Evolutionary conservation across 2,329 filamentous ascomycete species (phyloP).

Genomic region (Stachybotrys chlorohalonatus): DNA sequence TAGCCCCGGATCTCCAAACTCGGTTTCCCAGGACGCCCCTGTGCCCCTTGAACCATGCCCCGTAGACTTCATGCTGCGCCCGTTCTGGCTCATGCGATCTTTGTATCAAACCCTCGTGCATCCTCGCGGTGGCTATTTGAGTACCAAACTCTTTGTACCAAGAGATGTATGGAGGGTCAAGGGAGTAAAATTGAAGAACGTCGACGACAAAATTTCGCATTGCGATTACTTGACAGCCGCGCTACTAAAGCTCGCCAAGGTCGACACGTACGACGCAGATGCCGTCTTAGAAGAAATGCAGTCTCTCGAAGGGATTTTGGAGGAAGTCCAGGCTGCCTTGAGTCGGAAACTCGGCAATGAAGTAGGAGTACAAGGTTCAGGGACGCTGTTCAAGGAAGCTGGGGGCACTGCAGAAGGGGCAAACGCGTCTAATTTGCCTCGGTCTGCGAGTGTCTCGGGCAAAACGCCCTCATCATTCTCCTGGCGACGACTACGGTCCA

Average conservation of each 20-base stretch:
- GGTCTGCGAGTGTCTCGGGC: constrained; percentile 53
- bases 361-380: constrained; percentile 71
- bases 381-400: constrained; percentile 67
- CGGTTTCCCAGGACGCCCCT: constrained; percentile 55
- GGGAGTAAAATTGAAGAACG: constrained; percentile 79
- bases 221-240: constrained; percentile 89
- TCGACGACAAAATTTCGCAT: constrained; percentile 90
- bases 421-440: constrained; percentile 31
- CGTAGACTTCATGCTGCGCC: constrained; percentile 77
- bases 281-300: constrained; percentile 94
- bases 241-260: constrained; percentile 69
- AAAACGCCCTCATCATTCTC: constrained; percentile 61
- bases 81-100: constrained; percentile 96
- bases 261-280: constrained; percentile 86
- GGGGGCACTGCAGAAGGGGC: constrained; percentile 38
- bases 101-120: constrained; percentile 89
- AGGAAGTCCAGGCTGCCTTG: constrained; percentile 70
- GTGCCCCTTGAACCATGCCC: constrained; percentile 85
- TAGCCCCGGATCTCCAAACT: constrained; percentile 56
- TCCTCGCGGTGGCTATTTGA: constrained; percentile 84
- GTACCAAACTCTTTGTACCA: constrained; percentile 84
- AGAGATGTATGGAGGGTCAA: constrained; percentile 91
- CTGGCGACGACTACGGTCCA: constrained; percentile 83
- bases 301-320: constrained; percentile 71
- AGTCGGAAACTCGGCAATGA: constrained; percentile 85